These are phyloP conservation scores for Botrytis elliptica DNA, from an alignment of 2,329 filamentous ascomycete genomes.

Conservation along the genomic window DNA sequence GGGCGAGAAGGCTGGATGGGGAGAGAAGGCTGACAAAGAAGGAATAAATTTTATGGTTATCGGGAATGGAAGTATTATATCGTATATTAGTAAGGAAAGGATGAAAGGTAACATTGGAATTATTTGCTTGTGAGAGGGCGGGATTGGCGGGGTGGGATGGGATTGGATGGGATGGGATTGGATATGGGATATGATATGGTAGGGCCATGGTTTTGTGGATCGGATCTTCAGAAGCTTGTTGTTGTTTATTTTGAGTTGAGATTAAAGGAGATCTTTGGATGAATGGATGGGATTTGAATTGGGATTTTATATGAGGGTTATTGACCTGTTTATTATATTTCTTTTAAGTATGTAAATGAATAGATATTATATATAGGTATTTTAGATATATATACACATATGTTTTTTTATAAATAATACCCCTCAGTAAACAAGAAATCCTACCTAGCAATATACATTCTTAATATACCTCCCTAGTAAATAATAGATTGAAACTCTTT, in stretches of 20 bases:
- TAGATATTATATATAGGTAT: too few species aligned
- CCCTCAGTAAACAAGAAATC: neutral
- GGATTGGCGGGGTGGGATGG: neutral
- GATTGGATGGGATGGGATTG: neutral
- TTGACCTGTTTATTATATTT: neutral
- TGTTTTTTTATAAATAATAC: neutral
- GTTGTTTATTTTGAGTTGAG: neutral
- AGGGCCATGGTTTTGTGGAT: neutral
- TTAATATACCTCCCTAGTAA: neutral
- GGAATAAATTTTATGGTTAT: neutral
- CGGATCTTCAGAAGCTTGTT: slow-evolving; percentile 13
- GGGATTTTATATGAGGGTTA: neutral
- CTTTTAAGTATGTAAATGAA: neutral
- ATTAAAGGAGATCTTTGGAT: neutral
- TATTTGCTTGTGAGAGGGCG: neutral
- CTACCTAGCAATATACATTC: neutral
- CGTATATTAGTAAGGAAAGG: neutral
- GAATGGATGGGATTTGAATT: neutral
- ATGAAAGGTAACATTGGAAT: neutral
- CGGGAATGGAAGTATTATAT: neutral
- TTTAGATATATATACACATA: neutral
- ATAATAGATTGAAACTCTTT: neutral
- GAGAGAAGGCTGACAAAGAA: neutral
- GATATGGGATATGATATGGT: neutral
- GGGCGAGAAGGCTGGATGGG: neutral